These are phyloP conservation scores for Fraxinus dipetala DNA, from an alignment of 305 asterid genomes.

Conservation along the genomic window DNA sequence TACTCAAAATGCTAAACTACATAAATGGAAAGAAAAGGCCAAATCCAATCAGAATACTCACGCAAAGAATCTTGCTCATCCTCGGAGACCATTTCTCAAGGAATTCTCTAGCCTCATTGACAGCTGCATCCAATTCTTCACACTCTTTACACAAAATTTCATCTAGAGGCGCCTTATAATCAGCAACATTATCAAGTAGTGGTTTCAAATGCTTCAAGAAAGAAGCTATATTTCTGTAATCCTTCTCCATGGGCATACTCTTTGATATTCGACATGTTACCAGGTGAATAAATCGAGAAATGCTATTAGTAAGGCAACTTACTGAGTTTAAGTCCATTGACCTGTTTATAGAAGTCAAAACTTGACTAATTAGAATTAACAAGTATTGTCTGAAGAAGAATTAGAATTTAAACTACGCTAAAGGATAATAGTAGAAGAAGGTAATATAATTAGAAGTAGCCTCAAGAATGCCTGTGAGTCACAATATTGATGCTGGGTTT, in stretches of 20 bases:
- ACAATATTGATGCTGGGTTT: background rate
- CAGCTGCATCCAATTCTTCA: conserved; percentile 69
- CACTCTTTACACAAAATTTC: conserved; percentile 54
- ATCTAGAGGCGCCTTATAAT: conserved; percentile 42
- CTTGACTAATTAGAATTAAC: conserved; percentile 1
- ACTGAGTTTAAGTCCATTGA: conserved; percentile 66
- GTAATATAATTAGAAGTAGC: background rate
- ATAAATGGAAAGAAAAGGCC: conserved; percentile 5
- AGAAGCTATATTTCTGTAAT: conserved; percentile 47
- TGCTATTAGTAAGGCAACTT: conserved; percentile 75
- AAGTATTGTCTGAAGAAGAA: background rate
- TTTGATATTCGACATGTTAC: conserved; percentile 56
- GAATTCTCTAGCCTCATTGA: conserved; percentile 80
- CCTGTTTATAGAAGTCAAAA: conserved; percentile 42
- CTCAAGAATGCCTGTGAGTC: background rate
- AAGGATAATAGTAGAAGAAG: background rate
- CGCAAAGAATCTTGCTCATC: conserved; percentile 85
- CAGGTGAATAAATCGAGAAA: conserved; percentile 83
- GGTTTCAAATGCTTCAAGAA: conserved; percentile 70
- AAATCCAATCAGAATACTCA: conserved; percentile 38
- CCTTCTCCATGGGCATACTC: conserved; percentile 62
- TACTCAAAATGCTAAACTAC: background rate
- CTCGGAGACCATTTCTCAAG: conserved; percentile 85
- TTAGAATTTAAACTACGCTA: background rate
- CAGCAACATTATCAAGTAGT: conserved; percentile 52